Evolutionary conservation across 768 basidiomycete species (phyloP).

Genomic region (Lactarius hatsudake): DNA sequence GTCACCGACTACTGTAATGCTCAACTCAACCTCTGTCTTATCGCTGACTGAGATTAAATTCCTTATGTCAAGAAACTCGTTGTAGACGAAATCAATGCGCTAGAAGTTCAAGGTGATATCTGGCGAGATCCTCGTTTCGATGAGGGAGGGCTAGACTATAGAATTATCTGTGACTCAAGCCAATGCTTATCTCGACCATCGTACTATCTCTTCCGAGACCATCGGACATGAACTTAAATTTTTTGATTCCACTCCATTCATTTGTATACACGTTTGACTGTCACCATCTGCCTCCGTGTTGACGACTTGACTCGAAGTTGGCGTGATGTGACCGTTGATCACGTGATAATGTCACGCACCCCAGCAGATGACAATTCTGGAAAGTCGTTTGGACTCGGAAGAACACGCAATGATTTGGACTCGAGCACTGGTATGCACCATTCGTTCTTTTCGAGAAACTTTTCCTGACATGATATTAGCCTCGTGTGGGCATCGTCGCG

Average conservation of each 20-base stretch:
- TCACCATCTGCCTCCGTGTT: not conserved
- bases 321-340: conserved; percentile 7
- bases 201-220: conserved; percentile 1
- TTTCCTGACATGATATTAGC: conserved; percentile 3
- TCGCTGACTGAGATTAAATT: conserved; percentile 2
- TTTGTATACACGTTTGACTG: not conserved
- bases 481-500: conserved; percentile 9
- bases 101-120: not conserved
- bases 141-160: not conserved
- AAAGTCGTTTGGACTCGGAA: not conserved
- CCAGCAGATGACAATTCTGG: not conserved
- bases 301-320: not conserved
- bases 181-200: conserved; percentile 20
- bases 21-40: not conserved
- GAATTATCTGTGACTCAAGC: not conserved
- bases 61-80: conserved; percentile 11
- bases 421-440: conserved; percentile 17
- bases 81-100: conserved; percentile 1
- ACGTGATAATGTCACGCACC: conserved; percentile 10
- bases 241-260: conserved; percentile 4
- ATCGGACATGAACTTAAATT: conserved; percentile 15
- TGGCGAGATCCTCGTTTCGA: conserved; percentile 8
- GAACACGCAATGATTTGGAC: conserved; percentile 20
- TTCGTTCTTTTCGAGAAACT: not conserved
- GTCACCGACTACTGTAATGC: not conserved